phyloP scores from a whole-genome alignment of 2,329 filamentous ascomycete species.

The Fusarium miscanthi region DNA sequence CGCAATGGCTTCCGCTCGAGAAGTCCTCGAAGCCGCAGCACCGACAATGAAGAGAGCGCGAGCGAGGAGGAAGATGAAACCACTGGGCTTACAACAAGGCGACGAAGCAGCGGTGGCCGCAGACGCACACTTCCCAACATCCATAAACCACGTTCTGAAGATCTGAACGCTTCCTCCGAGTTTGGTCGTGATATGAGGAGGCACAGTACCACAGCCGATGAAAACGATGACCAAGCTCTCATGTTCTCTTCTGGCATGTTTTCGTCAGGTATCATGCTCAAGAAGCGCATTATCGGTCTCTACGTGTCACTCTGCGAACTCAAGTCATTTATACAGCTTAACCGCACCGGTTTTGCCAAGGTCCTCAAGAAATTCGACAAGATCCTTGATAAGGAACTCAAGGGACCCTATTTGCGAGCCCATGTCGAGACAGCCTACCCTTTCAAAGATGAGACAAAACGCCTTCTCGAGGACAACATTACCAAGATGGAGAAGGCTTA shows the following conservation, averaged over 20 bases:
- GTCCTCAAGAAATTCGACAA: constrained; percentile 99
- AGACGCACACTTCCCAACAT: constrained; percentile 54
- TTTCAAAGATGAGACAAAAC: constrained; percentile 79
- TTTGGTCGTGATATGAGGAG: constrained; percentile 62
- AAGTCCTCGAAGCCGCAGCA: constrained; percentile 58
- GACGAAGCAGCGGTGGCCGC: constrained; percentile 54
- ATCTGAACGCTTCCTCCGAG: constrained; percentile 73
- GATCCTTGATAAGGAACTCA: constrained; percentile 85
- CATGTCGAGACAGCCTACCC: constrained; percentile 83
- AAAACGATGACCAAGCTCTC: constrained; percentile 81
- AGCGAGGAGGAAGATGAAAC: constrained; percentile 73
- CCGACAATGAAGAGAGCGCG: constrained; percentile 72
- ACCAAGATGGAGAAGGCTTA: constrained; percentile 81
- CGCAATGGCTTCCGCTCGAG: constrained; percentile 40
- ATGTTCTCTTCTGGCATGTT: constrained; percentile 70
- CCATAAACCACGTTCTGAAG: constrained; percentile 55
- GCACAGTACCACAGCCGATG: constrained; percentile 77
- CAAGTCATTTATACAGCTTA: constrained; percentile 95
- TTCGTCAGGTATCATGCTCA: constrained; percentile 82
- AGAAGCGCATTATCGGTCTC: constrained; percentile 87
- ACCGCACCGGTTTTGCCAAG: constrained; percentile 96
- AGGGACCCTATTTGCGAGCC: constrained; percentile 78
- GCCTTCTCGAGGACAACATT: constrained; percentile 77
- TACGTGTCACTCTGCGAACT: constrained; percentile 96
- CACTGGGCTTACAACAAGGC: constrained; percentile 63